Percentiles rank a stretch among this genome's conserved stretches.
Conservation (phyloP, 1,284 basidiomycete genomes). For the Apiotrichum veenhuisii region DNA sequence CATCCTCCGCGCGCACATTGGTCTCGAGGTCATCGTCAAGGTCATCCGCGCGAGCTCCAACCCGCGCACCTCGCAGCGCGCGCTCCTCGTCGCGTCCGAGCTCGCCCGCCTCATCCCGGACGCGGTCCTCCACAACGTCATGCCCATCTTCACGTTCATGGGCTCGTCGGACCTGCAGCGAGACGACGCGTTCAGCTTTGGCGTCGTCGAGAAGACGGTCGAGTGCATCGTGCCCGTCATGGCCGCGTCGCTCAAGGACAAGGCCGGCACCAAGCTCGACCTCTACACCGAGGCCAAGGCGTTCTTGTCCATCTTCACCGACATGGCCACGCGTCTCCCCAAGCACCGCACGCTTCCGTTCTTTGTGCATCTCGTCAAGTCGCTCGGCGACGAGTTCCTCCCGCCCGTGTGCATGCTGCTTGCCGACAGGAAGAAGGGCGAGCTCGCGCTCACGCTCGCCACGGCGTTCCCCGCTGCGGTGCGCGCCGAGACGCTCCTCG, state of each 20-base stretch:
- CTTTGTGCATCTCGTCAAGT: constrained; percentile 84
- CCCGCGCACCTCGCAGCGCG: constrained; percentile 92
- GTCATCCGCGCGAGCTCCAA: constrained; percentile 82
- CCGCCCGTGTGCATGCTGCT: constrained; percentile 81
- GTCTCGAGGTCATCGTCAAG: constrained; percentile 77
- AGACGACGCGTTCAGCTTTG: constrained; percentile 92
- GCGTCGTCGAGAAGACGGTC: constrained; percentile 91
- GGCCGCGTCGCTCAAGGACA: constrained; percentile 65
- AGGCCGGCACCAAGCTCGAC: constrained; percentile 57
- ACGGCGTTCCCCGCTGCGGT: constrained; percentile 60
- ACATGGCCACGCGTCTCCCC: constrained; percentile 50
- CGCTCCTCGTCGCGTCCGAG: constrained; percentile 80
- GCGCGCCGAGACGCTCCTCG: constrained; percentile 58
- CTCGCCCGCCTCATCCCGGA: constrained; percentile 82
- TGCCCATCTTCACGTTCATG: constrained; percentile 99
- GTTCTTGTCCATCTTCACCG: constrained; percentile 50
- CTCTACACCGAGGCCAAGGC: constrained; percentile 56
- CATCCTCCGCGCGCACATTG: constrained; percentile 46
- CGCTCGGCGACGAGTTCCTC: constrained; percentile 80
- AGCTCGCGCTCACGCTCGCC: constrained; percentile 61
- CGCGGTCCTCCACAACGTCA: constrained; percentile 87
- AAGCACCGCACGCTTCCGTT: constrained; percentile 57
- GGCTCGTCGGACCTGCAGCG: constrained; percentile 93
- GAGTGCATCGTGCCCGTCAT: constrained; percentile 92
- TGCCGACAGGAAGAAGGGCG: constrained; percentile 72